Evolutionary conservation across 768 basidiomycete genomes (phyloP).

Genomic region (Mycena indigotica): DNA sequence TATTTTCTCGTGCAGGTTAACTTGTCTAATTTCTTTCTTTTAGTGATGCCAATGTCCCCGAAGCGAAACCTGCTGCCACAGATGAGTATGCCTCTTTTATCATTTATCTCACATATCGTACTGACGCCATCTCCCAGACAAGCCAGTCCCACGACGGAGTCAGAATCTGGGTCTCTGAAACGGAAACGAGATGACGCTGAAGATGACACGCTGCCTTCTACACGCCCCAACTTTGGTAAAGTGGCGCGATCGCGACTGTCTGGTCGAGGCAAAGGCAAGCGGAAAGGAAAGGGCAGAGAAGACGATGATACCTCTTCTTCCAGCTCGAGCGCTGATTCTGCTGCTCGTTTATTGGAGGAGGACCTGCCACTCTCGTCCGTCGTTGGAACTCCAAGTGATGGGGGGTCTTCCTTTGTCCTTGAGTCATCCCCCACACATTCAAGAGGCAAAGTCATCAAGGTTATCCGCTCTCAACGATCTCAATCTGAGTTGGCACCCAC

Average conservation of each 20-base stretch:
- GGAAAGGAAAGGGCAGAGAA: constrained; percentile 34
- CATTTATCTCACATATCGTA: too few species aligned
- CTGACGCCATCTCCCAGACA: too few species aligned
- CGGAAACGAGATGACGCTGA: constrained; percentile 17
- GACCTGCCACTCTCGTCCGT: constrained; percentile 53
- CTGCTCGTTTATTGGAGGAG: constrained; percentile 36
- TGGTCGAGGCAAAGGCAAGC: constrained; percentile 39
- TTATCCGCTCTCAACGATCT: constrained; percentile 19
- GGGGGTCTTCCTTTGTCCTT: constrained; percentile 14
- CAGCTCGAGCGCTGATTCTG: constrained; percentile 42
- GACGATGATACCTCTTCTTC: constrained; percentile 31
- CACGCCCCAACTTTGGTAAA: constrained; percentile 18
- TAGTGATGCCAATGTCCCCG: too few species aligned
- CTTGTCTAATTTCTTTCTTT: too few species aligned
- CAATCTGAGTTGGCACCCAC: constrained; percentile 20
- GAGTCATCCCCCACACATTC: constrained; percentile 31
- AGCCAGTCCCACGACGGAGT: constrained; percentile 1
- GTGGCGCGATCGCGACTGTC: constrained; percentile 12
- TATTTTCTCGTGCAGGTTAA: too few species aligned
- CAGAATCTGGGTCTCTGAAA: constrained; percentile 8
- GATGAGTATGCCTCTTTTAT: too few species aligned
- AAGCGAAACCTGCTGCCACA: too few species aligned
- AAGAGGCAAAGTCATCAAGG: constrained; percentile 28
- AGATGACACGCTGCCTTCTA: constrained; percentile 5
- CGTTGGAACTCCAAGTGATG: constrained; percentile 35